These are phyloP conservation scores for Endocarpon pusillum DNA, from an alignment of 495 filamentous ascomycete species.

Conservation along the genomic window DNA sequence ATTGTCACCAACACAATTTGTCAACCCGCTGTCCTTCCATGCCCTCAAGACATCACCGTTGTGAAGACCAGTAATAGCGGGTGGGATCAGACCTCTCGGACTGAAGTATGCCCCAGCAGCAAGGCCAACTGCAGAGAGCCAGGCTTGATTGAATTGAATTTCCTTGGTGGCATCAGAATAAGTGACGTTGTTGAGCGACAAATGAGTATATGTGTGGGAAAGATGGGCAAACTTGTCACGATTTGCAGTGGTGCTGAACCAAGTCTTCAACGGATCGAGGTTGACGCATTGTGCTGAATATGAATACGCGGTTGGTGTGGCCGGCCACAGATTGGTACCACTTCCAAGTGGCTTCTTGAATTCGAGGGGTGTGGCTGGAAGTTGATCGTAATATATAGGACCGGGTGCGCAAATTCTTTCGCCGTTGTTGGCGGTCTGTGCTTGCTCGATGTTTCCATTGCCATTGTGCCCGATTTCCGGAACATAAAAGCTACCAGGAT, in stretches of 20 bases:
- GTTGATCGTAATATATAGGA: slow-evolving; percentile 21
- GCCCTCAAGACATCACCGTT: slow-evolving; percentile 45
- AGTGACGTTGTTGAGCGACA: slow-evolving; percentile 42
- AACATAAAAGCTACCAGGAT: slow-evolving; percentile 35
- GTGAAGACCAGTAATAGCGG: slow-evolving; percentile 46
- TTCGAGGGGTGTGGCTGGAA: slow-evolving; percentile 33
- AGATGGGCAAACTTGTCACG: slow-evolving; percentile 34
- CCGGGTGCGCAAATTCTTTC: slow-evolving; percentile 16
- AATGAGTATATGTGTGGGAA: slow-evolving; percentile 48
- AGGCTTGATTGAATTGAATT: slow-evolving; percentile 42
- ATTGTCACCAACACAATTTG: slow-evolving; percentile 45
- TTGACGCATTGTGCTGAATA: slow-evolving; percentile 31
- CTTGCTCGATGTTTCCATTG: slow-evolving; percentile 39
- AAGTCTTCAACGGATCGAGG: slow-evolving; percentile 31
- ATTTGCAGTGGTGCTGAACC: slow-evolving; percentile 31
- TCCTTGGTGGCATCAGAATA: slow-evolving; percentile 38
- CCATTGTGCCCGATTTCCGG: slow-evolving; percentile 44
- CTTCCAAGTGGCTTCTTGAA: slow-evolving; percentile 40
- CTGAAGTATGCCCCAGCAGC: slow-evolving; percentile 24
- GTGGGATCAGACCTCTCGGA: slow-evolving; percentile 39
- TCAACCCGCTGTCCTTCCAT: slow-evolving; percentile 40
- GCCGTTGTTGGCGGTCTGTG: slow-evolving; percentile 23
- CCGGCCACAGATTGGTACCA: slow-evolving; percentile 37
- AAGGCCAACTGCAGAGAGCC: slow-evolving; percentile 35
- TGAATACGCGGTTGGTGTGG: slow-evolving; percentile 23